Evolutionary conservation across 768 basidiomycete species (phyloP).

Genomic region (Mycena belliarum): DNA sequence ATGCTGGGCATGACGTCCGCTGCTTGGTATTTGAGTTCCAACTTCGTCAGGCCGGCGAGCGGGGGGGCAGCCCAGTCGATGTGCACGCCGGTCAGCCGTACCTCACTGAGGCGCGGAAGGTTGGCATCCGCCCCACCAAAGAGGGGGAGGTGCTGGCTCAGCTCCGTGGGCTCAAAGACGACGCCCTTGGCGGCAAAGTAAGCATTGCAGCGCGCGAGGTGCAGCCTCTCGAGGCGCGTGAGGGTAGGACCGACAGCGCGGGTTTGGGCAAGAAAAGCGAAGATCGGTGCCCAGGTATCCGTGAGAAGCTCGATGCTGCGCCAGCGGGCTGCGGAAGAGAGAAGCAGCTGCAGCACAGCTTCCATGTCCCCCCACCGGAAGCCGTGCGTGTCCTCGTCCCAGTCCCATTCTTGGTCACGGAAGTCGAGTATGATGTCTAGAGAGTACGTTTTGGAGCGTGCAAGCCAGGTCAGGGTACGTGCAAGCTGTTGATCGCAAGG

Average conservation of each 20-base stretch:
- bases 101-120: conserved; percentile 33
- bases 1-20: conserved; percentile 56
- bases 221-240: conserved; percentile 37
- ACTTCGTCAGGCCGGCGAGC: conserved; percentile 42
- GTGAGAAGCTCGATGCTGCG: conserved; percentile 48
- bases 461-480: conserved; percentile 39
- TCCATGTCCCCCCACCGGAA: conserved; percentile 48
- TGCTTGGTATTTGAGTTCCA: conserved; percentile 60
- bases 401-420: conserved; percentile 60
- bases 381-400: conserved; percentile 41
- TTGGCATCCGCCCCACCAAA: conserved; percentile 41
- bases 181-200: conserved; percentile 50
- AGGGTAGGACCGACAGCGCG: conserved; percentile 34
- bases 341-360: conserved; percentile 42
- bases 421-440: conserved; percentile 58
- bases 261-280: conserved; percentile 48
- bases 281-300: conserved; percentile 63
- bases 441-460: conserved; percentile 46
- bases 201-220: conserved; percentile 58
- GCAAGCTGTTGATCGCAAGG: conserved; percentile 37
- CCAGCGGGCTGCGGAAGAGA: conserved; percentile 50
- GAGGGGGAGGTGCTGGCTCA: conserved; percentile 42
- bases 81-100: conserved; percentile 59
- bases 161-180: conserved; percentile 42
- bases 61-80: conserved; percentile 45